These are phyloP conservation scores for Xylaria sp. DNA, from an alignment of 495 filamentous ascomycete genomes.

Conservation along the genomic window DNA sequence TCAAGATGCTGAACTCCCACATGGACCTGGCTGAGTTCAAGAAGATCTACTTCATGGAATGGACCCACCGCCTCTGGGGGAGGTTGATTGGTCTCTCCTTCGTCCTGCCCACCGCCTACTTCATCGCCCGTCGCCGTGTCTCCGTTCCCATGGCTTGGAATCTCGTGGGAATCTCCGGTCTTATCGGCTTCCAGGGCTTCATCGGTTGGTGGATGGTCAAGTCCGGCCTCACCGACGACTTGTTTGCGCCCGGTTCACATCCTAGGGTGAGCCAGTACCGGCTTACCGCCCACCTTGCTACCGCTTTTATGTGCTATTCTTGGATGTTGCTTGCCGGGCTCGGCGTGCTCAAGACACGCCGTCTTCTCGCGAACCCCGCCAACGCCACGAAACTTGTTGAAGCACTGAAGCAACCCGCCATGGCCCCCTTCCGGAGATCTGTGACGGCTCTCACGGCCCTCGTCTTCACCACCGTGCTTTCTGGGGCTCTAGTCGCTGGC, in stretches of 20 bases:
- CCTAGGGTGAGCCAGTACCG: slow-evolving; percentile 95
- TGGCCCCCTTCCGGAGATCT: slow-evolving; percentile 75
- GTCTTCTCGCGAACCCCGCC: slow-evolving; percentile 68
- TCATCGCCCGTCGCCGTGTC: slow-evolving; percentile 81
- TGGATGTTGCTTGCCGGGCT: slow-evolving; percentile 96
- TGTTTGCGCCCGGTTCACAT: slow-evolving; percentile 88
- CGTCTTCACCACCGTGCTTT: slow-evolving; percentile 89
- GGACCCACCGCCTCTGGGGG: slow-evolving; percentile 96
- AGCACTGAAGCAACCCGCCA: slow-evolving; percentile 66
- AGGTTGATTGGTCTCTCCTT: slow-evolving; percentile 89
- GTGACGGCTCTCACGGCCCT: slow-evolving; percentile 75
- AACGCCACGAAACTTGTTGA: slow-evolving; percentile 61
- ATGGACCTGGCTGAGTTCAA: slow-evolving; percentile 95
- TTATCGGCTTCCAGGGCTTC: slow-evolving; percentile 95
- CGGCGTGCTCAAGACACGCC: slow-evolving; percentile 75
- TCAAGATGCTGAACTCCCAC: slow-evolving; percentile 83
- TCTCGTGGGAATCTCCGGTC: slow-evolving; percentile 80
- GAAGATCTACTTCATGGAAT: slow-evolving; percentile 99
- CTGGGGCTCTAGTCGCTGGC: slow-evolving; percentile 90
- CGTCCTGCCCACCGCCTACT: slow-evolving; percentile 85
- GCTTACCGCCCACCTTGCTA: slow-evolving; percentile 84
- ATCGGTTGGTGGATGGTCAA: slow-evolving; percentile 99
- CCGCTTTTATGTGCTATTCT: slow-evolving; percentile 88
- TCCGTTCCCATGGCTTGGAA: slow-evolving; percentile 75
- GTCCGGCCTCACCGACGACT: slow-evolving; percentile 89